A percentile compares a stretch with the other conserved stretches of the same genome.
These are phyloP conservation scores for Sarcomyxa edulis DNA, from an alignment of 768 basidiomycete species.

Conservation along the genomic window DNA sequence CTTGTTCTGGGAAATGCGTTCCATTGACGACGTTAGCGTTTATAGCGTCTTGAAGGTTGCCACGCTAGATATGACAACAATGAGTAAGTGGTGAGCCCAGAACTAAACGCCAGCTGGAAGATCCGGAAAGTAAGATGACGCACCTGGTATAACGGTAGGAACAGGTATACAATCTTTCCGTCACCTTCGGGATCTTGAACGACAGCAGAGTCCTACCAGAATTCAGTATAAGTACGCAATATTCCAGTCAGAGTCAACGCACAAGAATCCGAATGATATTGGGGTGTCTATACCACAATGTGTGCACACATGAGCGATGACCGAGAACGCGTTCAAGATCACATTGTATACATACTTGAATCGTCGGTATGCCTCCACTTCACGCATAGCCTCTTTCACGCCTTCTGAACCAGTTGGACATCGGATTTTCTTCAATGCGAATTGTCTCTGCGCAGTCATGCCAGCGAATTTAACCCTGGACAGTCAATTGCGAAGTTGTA, in stretches of 20 bases:
- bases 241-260: conserved; percentile 12
- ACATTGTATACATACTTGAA: conserved; percentile 66
- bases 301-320: conserved; percentile 1
- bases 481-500: not conserved
- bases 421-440: conserved; percentile 95
- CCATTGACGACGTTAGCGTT: conserved; percentile 80
- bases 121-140: conserved; percentile 7
- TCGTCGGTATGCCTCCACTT: conserved; percentile 89
- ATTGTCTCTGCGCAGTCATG: conserved; percentile 58
- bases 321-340: not conserved
- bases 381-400: conserved; percentile 85
- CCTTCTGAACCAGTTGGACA: conserved; percentile 86
- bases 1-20: conserved; percentile 79
- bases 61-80: conserved; percentile 46
- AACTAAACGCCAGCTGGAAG: no score
- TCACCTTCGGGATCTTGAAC: conserved; percentile 92
- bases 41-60: conserved; percentile 94
- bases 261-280: conserved; percentile 96
- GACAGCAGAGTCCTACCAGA: conserved; percentile 79
- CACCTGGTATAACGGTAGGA: conserved; percentile 90
- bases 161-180: conserved; percentile 93
- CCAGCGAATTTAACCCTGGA: not conserved
- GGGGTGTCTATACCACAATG: conserved; percentile 62
- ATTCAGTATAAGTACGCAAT: conserved; percentile 12
- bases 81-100: conserved; percentile 4